phyloP scores from a whole-genome alignment of 441 rosid genomes.

The Breynia disticha region DNA sequence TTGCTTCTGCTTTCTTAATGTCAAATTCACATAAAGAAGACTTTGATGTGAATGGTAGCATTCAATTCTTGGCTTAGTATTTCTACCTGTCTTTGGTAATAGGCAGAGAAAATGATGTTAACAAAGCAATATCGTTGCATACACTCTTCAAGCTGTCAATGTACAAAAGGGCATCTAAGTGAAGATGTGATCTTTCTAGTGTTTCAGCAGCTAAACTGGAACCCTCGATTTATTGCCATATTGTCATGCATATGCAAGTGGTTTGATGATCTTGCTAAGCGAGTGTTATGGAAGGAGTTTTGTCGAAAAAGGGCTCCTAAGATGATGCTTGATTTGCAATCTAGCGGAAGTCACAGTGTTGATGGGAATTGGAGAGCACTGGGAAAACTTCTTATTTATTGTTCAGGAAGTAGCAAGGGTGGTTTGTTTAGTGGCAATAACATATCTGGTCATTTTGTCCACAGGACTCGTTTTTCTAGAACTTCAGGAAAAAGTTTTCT shows the following conservation, averaged over 20 bases:
- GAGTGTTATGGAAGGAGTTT: slow-evolving; percentile 90
- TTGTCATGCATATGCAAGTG: slow-evolving; percentile 86
- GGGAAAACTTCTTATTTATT: slow-evolving; percentile 83
- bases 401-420: slow-evolving; percentile 72
- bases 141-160: slow-evolving; percentile 89
- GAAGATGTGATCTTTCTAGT: slow-evolving; percentile 79
- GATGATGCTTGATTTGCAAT: slow-evolving; percentile 84
- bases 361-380: slow-evolving; percentile 99
- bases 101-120: slow-evolving; percentile 47
- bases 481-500: slow-evolving; percentile 96
- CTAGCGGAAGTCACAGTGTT: slow-evolving; percentile 84
- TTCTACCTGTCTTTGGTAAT: background rate
- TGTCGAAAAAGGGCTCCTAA: slow-evolving; percentile 87
- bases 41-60: too few species aligned
- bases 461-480: slow-evolving; percentile 81
- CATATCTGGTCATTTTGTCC: slow-evolving; percentile 87
- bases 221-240: slow-evolving; percentile 77
- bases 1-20: too few species aligned
- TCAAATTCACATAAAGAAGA: too few species aligned
- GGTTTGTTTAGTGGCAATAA: slow-evolving; percentile 63
- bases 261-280: slow-evolving; percentile 93
- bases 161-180: slow-evolving; percentile 85
- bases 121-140: slow-evolving; percentile 88
- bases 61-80: too few species aligned
- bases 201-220: slow-evolving; percentile 86